Evolutionary conservation across 2,329 filamentous ascomycete genomes (phyloP), one percentile per base, ranked within the genome.

Genomic region (Botryosphaeria dothidea): DNA sequence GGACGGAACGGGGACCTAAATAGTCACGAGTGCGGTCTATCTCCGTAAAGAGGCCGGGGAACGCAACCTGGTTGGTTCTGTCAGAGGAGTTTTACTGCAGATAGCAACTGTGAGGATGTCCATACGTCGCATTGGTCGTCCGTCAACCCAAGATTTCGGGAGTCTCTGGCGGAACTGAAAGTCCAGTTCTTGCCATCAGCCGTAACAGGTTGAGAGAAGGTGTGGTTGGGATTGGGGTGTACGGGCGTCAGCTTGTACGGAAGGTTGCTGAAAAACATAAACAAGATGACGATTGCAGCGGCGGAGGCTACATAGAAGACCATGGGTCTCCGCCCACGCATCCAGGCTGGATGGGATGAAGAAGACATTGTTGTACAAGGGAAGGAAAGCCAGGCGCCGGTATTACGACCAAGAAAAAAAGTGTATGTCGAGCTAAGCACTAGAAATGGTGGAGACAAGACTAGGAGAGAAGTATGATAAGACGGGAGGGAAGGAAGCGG

Each of bases 51-150:
- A 65, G 56, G 6, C 29, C 8, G 1, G 63, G 63, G 23, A 65
- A 65, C 34, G 63, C 63, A 15, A 41, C 19, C 62, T 64, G 49
- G 5, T 2, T 9, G 23, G 19, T 7, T 13, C 3, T 4, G 41
- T 56, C 36, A 64, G 34, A 7, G 3, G 15, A 46, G 38, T 57
- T 7, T 11, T 2, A 15, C 3, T 8, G 0, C 25, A 4, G 19
- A 19, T 3, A 23, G 31, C 23, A 46, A n/a, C 21, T 6, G 36
- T 2, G 8, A 8, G 13, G 21, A 15, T 11, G 43, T 13, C 6
- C 45, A 21, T 17, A 65, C 54, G 41, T 65, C 46, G 21, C 63
- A 65, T 34, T 65, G 63, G n/a, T 51, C 54, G 15, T 65, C 63
- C 9, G 54, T 23, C 15, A 65, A 45, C 7, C 54, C 54, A 5